Conservation (phyloP, 768 basidiomycete genomes). For the Rhizopogon rudus region DNA sequence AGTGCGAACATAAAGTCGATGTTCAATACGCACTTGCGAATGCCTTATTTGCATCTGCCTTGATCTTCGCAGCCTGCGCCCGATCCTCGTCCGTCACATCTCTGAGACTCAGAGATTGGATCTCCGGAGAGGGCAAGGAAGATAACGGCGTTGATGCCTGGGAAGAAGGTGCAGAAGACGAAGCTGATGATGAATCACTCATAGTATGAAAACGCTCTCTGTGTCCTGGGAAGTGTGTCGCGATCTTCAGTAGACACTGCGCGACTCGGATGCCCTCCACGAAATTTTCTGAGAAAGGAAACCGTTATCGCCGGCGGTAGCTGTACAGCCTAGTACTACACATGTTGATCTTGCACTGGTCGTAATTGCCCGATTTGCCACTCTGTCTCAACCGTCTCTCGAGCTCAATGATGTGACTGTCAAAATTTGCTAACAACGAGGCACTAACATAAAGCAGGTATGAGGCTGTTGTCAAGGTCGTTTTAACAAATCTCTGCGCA, state of each 20-base stretch:
- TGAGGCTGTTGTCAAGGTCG: too few relatives aligned
- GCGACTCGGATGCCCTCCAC: not conserved
- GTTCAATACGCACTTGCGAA: slow-evolving; percentile 54
- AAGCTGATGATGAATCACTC: slow-evolving; percentile 16
- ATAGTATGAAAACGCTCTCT: slow-evolving; percentile 7
- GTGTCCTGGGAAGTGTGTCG: not conserved
- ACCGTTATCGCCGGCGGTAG: slow-evolving; percentile 14
- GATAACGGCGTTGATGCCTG: slow-evolving; percentile 50
- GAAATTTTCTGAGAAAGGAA: slow-evolving; percentile 11
- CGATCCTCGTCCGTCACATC: slow-evolving; percentile 70
- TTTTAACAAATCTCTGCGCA: too few relatives aligned
- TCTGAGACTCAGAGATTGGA: slow-evolving; percentile 44
- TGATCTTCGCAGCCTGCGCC: slow-evolving; percentile 64
- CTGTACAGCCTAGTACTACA: too few relatives aligned
- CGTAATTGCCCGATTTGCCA: too few relatives aligned
- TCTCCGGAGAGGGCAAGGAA: slow-evolving; percentile 54
- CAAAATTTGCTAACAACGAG: too few relatives aligned
- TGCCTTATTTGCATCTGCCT: slow-evolving; percentile 84
- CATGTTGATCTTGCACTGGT: too few relatives aligned
- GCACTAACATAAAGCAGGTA: too few relatives aligned
- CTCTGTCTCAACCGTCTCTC: too few relatives aligned
- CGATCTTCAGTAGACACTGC: slow-evolving; percentile 1
- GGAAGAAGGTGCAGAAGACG: slow-evolving; percentile 32
- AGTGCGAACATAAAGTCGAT: not conserved
- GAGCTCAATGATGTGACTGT: too few relatives aligned